phyloP scores from a whole-genome alignment of 2,329 filamentous ascomycete genomes.

The Aureobasidium sp. region DNA sequence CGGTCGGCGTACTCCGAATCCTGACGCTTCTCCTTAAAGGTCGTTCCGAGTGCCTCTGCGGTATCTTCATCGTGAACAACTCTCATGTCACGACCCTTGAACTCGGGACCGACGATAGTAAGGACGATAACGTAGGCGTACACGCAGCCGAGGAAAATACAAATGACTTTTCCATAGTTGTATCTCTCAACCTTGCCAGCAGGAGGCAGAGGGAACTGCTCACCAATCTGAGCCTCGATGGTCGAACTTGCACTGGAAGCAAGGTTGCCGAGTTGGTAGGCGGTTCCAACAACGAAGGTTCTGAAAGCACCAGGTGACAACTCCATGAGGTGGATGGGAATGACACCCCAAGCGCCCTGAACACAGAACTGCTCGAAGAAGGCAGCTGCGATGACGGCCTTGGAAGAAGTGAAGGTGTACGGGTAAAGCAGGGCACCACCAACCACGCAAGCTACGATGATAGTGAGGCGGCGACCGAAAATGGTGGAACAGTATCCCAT shows the following conservation, averaged over 20 bases:
- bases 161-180: slow-evolving; percentile 35
- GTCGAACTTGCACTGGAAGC: slow-evolving; percentile 34
- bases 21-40: background rate
- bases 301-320: slow-evolving; percentile 28
- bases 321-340: slow-evolving; percentile 32
- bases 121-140: slow-evolving; percentile 55
- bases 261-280: slow-evolving; percentile 33
- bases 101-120: slow-evolving; percentile 52
- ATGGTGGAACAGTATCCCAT: slow-evolving; percentile 30
- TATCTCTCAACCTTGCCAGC: slow-evolving; percentile 28
- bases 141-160: slow-evolving; percentile 71
- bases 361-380: slow-evolving; percentile 34
- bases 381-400: slow-evolving; percentile 25
- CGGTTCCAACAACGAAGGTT: slow-evolving; percentile 28
- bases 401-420: slow-evolving; percentile 25
- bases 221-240: slow-evolving; percentile 35
- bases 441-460: slow-evolving; percentile 29
- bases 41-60: slow-evolving; percentile 21
- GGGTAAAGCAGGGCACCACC: slow-evolving; percentile 29
- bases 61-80: slow-evolving; percentile 24
- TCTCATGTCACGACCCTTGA: slow-evolving; percentile 29
- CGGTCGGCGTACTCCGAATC: background rate
- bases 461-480: slow-evolving; percentile 29
- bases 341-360: slow-evolving; percentile 30
- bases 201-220: slow-evolving; percentile 31